phyloP scores from a whole-genome alignment of 495 filamentous ascomycete species.

The Copromyces sp. region DNA sequence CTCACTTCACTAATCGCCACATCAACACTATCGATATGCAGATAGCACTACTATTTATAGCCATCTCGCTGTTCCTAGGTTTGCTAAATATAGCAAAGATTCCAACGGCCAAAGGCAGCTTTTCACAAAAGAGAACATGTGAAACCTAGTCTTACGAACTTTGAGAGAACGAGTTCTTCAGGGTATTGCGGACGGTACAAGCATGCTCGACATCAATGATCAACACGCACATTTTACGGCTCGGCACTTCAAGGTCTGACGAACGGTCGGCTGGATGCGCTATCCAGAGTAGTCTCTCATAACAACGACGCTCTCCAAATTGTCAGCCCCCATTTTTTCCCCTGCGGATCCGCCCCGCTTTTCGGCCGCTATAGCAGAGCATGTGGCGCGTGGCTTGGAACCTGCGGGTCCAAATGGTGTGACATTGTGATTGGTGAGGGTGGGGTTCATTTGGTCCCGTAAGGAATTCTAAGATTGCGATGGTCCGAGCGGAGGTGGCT shows the following conservation, averaged over 20 bases:
- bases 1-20: not conserved
- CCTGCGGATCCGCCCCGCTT: no score
- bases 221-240: not conserved
- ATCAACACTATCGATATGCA: not conserved
- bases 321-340: no score
- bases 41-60: not conserved
- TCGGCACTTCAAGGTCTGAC: not conserved
- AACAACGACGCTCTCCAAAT: no score
- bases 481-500: no score
- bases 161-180: not conserved
- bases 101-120: not conserved
- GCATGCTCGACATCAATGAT: not conserved
- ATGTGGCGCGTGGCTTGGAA: no score
- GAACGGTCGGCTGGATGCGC: not conserved
- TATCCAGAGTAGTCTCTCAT: no score
- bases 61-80: not conserved
- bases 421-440: no score
- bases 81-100: not conserved
- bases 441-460: no score
- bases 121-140: not conserved
- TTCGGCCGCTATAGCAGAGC: no score
- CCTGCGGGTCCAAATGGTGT: no score
- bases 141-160: not conserved
- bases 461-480: no score
- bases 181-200: not conserved